phyloP scores from a whole-genome alignment of 805 yeast species.

The Sugiyamaella mastotermitis region DNA sequence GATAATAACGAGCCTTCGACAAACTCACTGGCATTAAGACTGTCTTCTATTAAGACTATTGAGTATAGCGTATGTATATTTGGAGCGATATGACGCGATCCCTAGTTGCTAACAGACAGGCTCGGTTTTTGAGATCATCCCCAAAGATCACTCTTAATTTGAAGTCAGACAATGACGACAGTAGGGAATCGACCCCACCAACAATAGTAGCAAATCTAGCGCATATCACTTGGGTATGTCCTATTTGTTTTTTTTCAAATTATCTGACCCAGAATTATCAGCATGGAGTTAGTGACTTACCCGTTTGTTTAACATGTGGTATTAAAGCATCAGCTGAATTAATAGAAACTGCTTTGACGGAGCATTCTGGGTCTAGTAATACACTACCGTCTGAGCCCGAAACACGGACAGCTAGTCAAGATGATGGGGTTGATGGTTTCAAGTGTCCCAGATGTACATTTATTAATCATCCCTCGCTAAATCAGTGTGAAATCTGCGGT shows the following conservation, averaged over 20 bases:
- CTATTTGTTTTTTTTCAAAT: constrained; percentile 79
- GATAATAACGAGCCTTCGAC: constrained; percentile 41
- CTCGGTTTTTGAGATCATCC: constrained; percentile 65
- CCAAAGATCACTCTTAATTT: constrained; percentile 60
- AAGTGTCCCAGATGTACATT: constrained; percentile 65
- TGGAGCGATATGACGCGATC: too few species aligned
- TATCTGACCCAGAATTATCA: constrained; percentile 31
- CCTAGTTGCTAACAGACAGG: not conserved
- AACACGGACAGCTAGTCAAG: not conserved
- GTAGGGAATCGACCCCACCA: not conserved
- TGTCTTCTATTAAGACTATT: constrained; percentile 36
- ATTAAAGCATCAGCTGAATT: constrained; percentile 38
- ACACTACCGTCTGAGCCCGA: not conserved
- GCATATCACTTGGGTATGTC: constrained; percentile 65
- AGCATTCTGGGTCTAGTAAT: not conserved
- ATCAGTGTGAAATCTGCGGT: constrained; percentile 85
- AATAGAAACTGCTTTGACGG: constrained; percentile 27
- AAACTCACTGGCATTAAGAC: constrained; percentile 43
- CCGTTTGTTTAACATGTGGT: constrained; percentile 60
- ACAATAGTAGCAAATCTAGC: not conserved
- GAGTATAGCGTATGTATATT: constrained; percentile 39
- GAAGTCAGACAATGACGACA: constrained; percentile 5
- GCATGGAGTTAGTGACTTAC: constrained; percentile 29
- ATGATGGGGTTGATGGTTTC: constrained; percentile 10
- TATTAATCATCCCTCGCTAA: constrained; percentile 71